These are phyloP conservation scores for Fusarium sp. DNA, from an alignment of 2,329 filamentous ascomycete genomes.

Conservation along the genomic window DNA sequence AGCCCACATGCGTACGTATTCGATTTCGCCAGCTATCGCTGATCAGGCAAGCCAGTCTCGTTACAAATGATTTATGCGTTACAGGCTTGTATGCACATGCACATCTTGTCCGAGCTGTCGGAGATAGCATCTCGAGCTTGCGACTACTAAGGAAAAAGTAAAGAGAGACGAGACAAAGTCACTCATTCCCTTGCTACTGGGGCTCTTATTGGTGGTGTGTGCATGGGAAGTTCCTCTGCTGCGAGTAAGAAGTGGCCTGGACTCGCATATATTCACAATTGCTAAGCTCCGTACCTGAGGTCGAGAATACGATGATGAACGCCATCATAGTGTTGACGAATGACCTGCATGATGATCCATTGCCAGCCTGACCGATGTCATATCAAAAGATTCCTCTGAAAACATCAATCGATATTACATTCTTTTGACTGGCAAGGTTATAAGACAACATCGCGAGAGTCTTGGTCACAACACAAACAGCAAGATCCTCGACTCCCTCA, in stretches of 20 bases:
- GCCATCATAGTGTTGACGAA: constrained; percentile 17
- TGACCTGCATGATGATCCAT: neutral
- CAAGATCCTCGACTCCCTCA: constrained; percentile 3
- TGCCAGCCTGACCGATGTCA: neutral
- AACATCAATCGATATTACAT: constrained; percentile 12
- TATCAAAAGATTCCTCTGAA: constrained; percentile 1
- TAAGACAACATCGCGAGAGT: constrained; percentile 10
- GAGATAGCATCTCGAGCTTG: constrained; percentile 24
- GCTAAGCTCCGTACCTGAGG: constrained; percentile 14
- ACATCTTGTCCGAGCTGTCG: constrained; percentile 18
- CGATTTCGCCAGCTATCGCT: constrained; percentile 36
- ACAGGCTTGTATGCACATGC: constrained; percentile 4
- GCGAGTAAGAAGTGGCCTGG: constrained; percentile 27
- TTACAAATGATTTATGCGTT: constrained; percentile 5
- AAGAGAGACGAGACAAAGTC: constrained; percentile 24
- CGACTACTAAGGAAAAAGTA: neutral
- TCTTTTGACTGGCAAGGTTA: constrained; percentile 5
- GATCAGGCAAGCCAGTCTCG: constrained; percentile 32
- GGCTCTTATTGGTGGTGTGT: constrained; percentile 23
- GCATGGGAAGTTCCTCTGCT: constrained; percentile 18
- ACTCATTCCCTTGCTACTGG: constrained; percentile 6
- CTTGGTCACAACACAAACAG: constrained; percentile 16
- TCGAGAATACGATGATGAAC: constrained; percentile 22
- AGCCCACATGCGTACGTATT: constrained; percentile 32
- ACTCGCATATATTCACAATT: constrained; percentile 4